Percentiles rank a stretch among this genome's conserved stretches.
phyloP scores from a whole-genome alignment of 169 alveolate genomes.

The Neospora caninum region DNA sequence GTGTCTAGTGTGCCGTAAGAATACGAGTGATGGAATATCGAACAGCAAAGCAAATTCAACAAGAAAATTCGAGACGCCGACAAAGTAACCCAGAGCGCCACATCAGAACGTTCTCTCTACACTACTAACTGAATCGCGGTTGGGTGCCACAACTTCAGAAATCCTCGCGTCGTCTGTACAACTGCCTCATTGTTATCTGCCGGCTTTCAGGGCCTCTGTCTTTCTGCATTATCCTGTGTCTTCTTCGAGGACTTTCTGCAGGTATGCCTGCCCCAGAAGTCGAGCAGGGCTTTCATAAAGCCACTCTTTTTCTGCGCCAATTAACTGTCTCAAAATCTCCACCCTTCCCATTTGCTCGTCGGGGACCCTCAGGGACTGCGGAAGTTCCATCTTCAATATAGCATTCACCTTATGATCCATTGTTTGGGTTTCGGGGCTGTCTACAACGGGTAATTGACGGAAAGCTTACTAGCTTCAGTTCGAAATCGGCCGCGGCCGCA shows the following conservation, averaged over 20 bases:
- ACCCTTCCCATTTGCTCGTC: neutral
- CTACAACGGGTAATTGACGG: neutral
- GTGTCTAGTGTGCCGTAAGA: too few relatives aligned
- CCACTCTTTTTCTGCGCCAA: neutral
- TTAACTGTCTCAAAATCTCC: neutral
- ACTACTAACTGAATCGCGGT: too few relatives aligned
- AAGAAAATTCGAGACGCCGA: too few relatives aligned
- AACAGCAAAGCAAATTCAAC: too few relatives aligned
- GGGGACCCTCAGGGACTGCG: neutral
- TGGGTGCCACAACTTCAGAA: too few relatives aligned
- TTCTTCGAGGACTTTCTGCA: slow-evolving; percentile 18
- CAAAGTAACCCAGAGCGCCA: too few relatives aligned
- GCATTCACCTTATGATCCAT: neutral
- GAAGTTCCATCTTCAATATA: neutral
- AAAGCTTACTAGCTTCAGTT: neutral
- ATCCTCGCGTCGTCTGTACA: neutral
- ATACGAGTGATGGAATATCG: too few relatives aligned
- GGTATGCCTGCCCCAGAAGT: slow-evolving; percentile 3
- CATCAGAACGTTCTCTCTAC: too few relatives aligned
- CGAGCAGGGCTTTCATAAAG: neutral
- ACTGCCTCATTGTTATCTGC: neutral
- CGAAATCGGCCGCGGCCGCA: neutral
- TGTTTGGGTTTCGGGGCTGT: neutral
- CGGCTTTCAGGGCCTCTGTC: neutral
- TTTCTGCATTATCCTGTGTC: neutral